These are phyloP conservation scores for Hamamelis virginiana DNA, from an alignment of 164 flowering plant genomes.

Conservation along the genomic window DNA sequence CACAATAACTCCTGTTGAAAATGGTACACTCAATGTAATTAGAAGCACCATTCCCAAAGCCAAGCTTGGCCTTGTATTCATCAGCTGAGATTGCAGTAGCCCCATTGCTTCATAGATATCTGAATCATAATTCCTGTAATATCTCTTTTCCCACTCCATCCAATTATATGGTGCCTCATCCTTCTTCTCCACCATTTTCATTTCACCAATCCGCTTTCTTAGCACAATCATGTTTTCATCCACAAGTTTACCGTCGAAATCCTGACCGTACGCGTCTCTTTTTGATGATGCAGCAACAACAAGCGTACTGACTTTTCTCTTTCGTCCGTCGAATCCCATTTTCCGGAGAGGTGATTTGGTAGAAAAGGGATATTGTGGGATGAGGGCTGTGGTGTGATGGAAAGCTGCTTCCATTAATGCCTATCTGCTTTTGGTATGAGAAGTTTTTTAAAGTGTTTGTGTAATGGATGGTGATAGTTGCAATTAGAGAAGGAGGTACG, in stretches of 20 bases:
- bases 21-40: conserved; percentile 16
- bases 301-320: too few species aligned
- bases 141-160: conserved; percentile 46
- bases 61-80: conserved; percentile 35
- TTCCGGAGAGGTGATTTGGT: too few species aligned
- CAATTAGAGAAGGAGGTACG: too few species aligned
- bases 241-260: conserved; percentile 1
- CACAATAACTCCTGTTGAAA: conserved; percentile 12
- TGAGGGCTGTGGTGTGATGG: too few species aligned
- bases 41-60: conserved; percentile 24
- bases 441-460: too few species aligned
- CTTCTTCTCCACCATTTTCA: conserved; percentile 33
- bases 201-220: conserved; percentile 36
- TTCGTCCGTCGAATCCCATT: too few species aligned
- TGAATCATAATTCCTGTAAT: conserved; percentile 19
- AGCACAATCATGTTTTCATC: conserved; percentile 27
- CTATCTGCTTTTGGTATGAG: too few species aligned
- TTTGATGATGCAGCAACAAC: too few species aligned
- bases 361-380: too few species aligned
- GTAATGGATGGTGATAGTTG: too few species aligned
- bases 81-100: conserved; percentile 25
- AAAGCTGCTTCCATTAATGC: too few species aligned
- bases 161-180: conserved; percentile 35
- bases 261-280: not conserved
- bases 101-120: conserved; percentile 20